These are phyloP conservation scores for Lachnellula arida DNA, from an alignment of 2,329 filamentous ascomycete genomes.

Conservation along the genomic window DNA sequence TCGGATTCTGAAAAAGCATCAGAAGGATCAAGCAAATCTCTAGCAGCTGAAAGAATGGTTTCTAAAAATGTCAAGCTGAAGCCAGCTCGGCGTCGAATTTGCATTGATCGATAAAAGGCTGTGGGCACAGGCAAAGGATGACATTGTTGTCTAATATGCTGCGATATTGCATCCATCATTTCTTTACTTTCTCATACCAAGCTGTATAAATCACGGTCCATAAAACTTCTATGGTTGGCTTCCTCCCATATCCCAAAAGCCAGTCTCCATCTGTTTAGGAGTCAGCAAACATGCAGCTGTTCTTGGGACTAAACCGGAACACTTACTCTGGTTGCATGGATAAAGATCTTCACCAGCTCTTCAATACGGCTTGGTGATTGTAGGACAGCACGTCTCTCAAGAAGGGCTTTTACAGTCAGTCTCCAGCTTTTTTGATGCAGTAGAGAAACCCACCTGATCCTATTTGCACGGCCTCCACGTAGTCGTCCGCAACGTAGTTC, in stretches of 20 bases:
- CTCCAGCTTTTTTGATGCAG: not conserved
- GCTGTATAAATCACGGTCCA: too few species aligned
- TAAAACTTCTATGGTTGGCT: not conserved
- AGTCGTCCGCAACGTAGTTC: conserved; percentile 81
- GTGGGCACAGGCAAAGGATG: too few species aligned
- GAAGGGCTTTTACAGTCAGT: conserved; percentile 47
- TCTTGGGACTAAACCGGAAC: not conserved
- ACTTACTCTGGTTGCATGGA: conserved; percentile 76
- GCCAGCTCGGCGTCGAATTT: too few species aligned
- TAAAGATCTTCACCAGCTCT: conserved; percentile 78
- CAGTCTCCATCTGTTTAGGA: conserved; percentile 60
- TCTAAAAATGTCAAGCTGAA: too few species aligned
- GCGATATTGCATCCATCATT: too few species aligned
- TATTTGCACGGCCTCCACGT: conserved; percentile 63
- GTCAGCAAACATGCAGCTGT: not conserved
- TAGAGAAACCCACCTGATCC: conserved; percentile 55
- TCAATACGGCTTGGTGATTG: conserved; percentile 74
- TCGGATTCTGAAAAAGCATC: too few species aligned
- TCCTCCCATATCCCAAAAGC: conserved; percentile 71
- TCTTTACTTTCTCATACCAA: too few species aligned
- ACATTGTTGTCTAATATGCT: too few species aligned
- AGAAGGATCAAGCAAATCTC: too few species aligned
- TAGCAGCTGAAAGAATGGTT: too few species aligned
- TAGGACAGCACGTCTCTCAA: conserved; percentile 69
- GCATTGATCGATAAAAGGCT: too few species aligned